Base-by-base conservation (phyloP, 2,329 filamentous ascomycete species). In the Cercospora sojina region DNA sequence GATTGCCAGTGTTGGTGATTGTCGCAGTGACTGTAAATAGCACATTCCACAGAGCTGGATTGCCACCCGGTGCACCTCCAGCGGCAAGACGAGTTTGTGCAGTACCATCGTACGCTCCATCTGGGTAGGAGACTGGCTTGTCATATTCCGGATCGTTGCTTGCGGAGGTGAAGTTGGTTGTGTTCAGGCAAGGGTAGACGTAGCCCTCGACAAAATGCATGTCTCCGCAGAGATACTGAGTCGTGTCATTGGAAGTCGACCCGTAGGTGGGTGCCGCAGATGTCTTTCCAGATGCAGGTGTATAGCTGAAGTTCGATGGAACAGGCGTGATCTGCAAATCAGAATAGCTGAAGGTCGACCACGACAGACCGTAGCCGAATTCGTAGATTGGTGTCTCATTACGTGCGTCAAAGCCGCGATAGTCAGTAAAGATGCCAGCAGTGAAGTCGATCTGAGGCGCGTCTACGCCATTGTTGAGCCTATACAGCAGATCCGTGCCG, bases 1-100 rank as follows among this genome's bases (percentile, higher is more conserved):
- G 77, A 67, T 73, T 71, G 1, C 91, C 91, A 0, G 83, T 84
- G 73, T 95, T 95, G 7, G 80, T 84, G 1, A 94, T 79, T 0
- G 79, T 83, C 3, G 86, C 83, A 3, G 82, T 80, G 10, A 91
- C 79, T 23, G 78, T 77, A 67, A 85, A 89, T 0, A 88, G 82
- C 0, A 82, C 77, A 47, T 90, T 84, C 83, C 87, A 93, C 0
- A 93, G 83, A 5, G 65, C 29, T 71, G 79, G 83, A 62, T 88
- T 81, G 5, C 83, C 83, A 31, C 53, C 53, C 7, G 53, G 53
- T 16, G 53, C 53, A 7, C 53, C 29, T 35, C 53, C 53, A 4
- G 53, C 53, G 18, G 53, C 29, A 6, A 35, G n/a, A 35, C 27
- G 27, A 35, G n/a, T 7, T 13, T 57, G 53, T 20, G 53, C 29